Conservation (phyloP, 2,329 filamentous ascomycete genomes). For the Monosporascus sp. region DNA sequence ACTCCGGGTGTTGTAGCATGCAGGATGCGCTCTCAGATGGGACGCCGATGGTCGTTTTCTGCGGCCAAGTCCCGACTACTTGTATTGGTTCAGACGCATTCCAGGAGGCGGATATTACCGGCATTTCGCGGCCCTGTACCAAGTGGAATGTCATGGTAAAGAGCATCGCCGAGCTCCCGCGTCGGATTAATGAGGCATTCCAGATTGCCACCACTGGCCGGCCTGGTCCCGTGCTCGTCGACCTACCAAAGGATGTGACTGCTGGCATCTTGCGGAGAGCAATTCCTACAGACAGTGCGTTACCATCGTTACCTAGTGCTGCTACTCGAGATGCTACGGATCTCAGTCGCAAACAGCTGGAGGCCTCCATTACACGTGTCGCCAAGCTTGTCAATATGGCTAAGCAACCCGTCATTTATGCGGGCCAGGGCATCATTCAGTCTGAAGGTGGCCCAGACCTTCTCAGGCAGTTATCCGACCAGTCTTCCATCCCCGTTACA, state of each 20-base stretch:
- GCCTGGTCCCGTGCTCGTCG: conserved; percentile 90
- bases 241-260: conserved; percentile 94
- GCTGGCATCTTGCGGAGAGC: conserved; percentile 73
- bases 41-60: conserved; percentile 93
- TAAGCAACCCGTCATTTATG: conserved; percentile 93
- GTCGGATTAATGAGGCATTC: conserved; percentile 94
- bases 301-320: no score
- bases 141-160: conserved; percentile 99
- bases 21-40: conserved; percentile 94
- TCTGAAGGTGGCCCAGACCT: conserved; percentile 73
- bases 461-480: conserved; percentile 82
- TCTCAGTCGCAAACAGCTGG: no score
- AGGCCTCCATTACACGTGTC: conserved; percentile 69
- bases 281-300: no score
- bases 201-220: conserved; percentile 94
- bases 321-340: no score
- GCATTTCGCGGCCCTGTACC: conserved; percentile 90
- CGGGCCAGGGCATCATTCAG: conserved; percentile 82
- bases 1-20: no score
- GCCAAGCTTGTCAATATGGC: conserved; percentile 80
- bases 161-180: conserved; percentile 85
- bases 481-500: conserved; percentile 87
- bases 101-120: conserved; percentile 92
- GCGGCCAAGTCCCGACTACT: conserved; percentile 82
- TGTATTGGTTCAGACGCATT: conserved; percentile 96